Evolutionary conservation across 805 yeast genomes (phyloP).

Genomic region (Saccharomycopsis malanga): DNA sequence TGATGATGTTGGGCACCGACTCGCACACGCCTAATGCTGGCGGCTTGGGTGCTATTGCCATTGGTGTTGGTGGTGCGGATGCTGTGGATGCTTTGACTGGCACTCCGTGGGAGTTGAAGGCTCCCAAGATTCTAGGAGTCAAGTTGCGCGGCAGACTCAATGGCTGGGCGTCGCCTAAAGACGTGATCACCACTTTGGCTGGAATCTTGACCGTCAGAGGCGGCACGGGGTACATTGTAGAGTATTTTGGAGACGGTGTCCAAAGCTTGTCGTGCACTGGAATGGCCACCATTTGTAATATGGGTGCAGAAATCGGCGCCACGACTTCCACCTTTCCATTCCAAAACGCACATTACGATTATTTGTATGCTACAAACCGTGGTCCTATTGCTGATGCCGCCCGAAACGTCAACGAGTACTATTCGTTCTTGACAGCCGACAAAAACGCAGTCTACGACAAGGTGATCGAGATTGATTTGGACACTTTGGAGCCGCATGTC

Average conservation of each 20-base stretch:
- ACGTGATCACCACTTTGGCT: conserved; percentile 85
- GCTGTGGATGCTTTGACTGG: conserved; percentile 96
- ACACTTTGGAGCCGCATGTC: conserved; percentile 87
- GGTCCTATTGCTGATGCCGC: conserved; percentile 80
- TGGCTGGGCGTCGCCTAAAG: conserved; percentile 98
- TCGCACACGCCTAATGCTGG: conserved; percentile 98
- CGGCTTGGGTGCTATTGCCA: conserved; percentile 95
- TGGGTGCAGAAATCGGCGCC: conserved; percentile 99
- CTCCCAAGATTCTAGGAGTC: conserved; percentile 93
- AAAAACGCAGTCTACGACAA: conserved; percentile 92
- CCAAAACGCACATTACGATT: conserved; percentile 83
- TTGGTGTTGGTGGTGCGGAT: conserved; percentile 99
- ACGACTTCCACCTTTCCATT: conserved; percentile 97
- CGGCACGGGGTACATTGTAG: conserved; percentile 96
- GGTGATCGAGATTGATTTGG: conserved; percentile 82
- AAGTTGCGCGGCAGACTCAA: conserved; percentile 84
- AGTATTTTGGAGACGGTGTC: conserved; percentile 94
- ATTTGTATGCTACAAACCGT: conserved; percentile 83
- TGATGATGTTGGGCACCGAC: conserved; percentile 92
- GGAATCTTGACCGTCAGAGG: conserved; percentile 95
- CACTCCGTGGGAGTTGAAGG: conserved; percentile 95
- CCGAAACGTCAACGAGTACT: conserved; percentile 51
- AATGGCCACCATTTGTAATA: conserved; percentile 98
- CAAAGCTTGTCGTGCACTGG: conserved; percentile 91
- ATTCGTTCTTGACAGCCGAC: conserved; percentile 73